These are phyloP conservation scores for Crithidia thermophila DNA, from an alignment of 208 protist genomes.

Conservation along the genomic window DNA sequence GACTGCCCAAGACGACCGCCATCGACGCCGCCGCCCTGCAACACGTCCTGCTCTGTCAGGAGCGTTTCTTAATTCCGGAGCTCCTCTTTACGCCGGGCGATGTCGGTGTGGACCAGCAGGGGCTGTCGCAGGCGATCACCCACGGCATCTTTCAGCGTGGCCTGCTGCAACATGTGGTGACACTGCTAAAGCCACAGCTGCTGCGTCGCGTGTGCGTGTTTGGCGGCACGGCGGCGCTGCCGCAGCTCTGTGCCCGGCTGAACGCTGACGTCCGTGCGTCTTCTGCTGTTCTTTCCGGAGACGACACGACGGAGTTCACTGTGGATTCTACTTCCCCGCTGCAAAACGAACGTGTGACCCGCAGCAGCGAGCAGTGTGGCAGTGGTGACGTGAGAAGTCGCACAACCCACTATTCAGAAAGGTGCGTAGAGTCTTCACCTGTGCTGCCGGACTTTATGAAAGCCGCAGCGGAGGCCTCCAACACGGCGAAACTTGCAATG, in stretches of 20 bases:
- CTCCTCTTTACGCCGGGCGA: slow-evolving; percentile 78
- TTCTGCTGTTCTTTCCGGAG: background rate
- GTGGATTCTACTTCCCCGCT: too few species aligned
- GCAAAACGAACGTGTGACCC: too few species aligned
- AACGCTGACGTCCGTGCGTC: slow-evolving; percentile 37
- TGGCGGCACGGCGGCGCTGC: slow-evolving; percentile 51
- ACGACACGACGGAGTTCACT: too few species aligned
- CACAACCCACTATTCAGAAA: too few species aligned
- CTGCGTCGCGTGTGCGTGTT: slow-evolving; percentile 51
- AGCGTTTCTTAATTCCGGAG: slow-evolving; percentile 78
- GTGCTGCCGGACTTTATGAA: slow-evolving; percentile 6
- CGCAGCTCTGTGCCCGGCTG: slow-evolving; percentile 48
- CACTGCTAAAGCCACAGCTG: slow-evolving; percentile 40
- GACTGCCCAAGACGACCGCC: slow-evolving; percentile 27
- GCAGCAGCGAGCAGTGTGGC: too few species aligned
- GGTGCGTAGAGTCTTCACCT: slow-evolving; percentile 3
- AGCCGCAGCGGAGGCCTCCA: background rate
- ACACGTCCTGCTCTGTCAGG: slow-evolving; percentile 59
- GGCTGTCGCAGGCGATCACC: slow-evolving; percentile 50
- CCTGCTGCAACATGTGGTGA: slow-evolving; percentile 35
- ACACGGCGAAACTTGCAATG: slow-evolving; percentile 25
- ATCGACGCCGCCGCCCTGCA: slow-evolving; percentile 19
- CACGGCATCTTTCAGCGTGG: slow-evolving; percentile 48
- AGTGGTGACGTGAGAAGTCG: too few species aligned
- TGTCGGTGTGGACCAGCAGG: slow-evolving; percentile 66